Conservation (phyloP, 2,329 filamentous ascomycete genomes). For the Cytospora chrysosperma region DNA sequence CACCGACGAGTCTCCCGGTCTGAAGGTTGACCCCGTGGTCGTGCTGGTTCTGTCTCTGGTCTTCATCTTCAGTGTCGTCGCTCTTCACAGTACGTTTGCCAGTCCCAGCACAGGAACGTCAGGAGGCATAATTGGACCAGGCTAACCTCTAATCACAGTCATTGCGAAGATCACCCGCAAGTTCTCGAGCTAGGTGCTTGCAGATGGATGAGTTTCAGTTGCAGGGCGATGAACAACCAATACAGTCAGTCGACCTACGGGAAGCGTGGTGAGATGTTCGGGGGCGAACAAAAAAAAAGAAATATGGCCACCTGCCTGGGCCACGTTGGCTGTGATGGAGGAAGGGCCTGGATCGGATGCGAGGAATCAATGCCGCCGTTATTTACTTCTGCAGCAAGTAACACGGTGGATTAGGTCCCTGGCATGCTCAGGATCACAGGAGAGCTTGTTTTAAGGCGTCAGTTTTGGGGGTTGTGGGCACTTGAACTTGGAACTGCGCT, state of each 20-base stretch:
- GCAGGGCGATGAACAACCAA: not conserved
- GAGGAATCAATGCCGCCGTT: conserved; percentile 1
- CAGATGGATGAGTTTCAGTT: not conserved
- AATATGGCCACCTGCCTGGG: not conserved
- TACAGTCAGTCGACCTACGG: not conserved
- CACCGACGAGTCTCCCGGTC: conserved; percentile 94
- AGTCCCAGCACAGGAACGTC: not conserved
- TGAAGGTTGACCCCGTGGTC: conserved; percentile 97
- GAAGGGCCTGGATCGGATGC: conserved; percentile 1
- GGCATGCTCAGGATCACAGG: not conserved
- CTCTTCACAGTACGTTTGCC: conserved; percentile 81
- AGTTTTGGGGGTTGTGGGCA: conserved; percentile 11
- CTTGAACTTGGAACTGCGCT: conserved; percentile 18
- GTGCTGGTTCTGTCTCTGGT: conserved; percentile 94
- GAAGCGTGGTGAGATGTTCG: not conserved
- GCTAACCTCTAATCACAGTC: conserved; percentile 53
- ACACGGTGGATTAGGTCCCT: not conserved
- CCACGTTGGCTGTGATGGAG: not conserved
- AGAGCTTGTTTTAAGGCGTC: conserved; percentile 15
- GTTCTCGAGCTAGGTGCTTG: conserved; percentile 62
- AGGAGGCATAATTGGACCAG: not conserved
- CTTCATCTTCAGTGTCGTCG: conserved; percentile 98
- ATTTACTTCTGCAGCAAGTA: conserved; percentile 22
- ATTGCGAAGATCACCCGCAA: conserved; percentile 93
- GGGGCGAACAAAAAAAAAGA: not conserved